These are phyloP conservation scores for Cytospora piceae DNA, from an alignment of 2,329 filamentous ascomycete species.

Conservation along the genomic window DNA sequence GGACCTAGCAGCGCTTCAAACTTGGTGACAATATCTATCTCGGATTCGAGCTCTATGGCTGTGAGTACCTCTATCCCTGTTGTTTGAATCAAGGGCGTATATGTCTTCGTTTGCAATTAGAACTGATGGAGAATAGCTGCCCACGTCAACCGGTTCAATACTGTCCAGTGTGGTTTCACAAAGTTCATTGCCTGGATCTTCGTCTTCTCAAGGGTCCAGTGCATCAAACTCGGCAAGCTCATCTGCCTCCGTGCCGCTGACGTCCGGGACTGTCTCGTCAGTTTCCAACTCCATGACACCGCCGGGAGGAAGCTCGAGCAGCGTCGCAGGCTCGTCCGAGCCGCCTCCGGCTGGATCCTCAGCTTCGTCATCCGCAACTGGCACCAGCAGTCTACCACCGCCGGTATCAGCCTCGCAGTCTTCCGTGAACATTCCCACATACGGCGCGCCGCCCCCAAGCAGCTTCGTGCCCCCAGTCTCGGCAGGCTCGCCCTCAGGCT, in stretches of 20 bases:
- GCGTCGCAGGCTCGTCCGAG: not conserved
- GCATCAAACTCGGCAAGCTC: constrained; percentile 11
- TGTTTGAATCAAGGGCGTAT: not conserved
- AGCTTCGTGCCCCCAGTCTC: not conserved
- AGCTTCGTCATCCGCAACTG: not conserved
- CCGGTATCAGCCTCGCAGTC: not conserved
- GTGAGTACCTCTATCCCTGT: constrained; percentile 6
- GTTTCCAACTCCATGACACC: not conserved
- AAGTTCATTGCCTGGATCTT: not conserved
- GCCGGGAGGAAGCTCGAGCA: constrained; percentile 5
- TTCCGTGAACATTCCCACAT: not conserved
- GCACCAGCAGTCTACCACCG: not conserved
- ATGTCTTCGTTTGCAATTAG: not conserved
- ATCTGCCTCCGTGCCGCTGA: not conserved
- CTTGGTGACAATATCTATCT: not conserved
- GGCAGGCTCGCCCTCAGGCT: not conserved
- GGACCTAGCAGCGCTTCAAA: constrained; percentile 2
- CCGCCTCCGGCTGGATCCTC: not conserved
- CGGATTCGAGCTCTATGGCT: constrained; percentile 6
- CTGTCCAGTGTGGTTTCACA: not conserved
- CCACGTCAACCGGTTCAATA: not conserved
- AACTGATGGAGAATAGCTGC: constrained; percentile 9
- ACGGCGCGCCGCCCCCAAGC: constrained; percentile 10
- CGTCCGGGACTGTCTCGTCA: not conserved
- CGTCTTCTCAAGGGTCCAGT: constrained; percentile 1